Evolutionary conservation across 352 stramenopile genomes (phyloP).

Genomic region (Pythium brassicae): DNA sequence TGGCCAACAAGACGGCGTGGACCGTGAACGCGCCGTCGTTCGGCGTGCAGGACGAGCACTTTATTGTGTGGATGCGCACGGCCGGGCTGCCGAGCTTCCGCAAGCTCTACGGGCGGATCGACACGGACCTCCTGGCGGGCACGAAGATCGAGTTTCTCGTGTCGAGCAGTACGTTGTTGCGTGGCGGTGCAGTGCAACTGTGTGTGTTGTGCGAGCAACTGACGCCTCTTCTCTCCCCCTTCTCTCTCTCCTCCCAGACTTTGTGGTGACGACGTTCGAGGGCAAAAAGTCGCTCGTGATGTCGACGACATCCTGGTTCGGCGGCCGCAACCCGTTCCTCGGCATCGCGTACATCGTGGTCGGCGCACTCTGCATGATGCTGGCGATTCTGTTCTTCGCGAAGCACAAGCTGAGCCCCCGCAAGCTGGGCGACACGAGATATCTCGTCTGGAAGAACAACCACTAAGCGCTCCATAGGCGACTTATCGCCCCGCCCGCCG

Average conservation of each 20-base stretch:
- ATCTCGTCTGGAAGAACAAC: slow-evolving; percentile 97
- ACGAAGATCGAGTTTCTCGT: slow-evolving; percentile 91
- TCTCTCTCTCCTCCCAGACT: slow-evolving; percentile 73
- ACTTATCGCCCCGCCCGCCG: too few relatives aligned
- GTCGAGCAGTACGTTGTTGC: slow-evolving; percentile 80
- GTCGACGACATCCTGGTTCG: slow-evolving; percentile 95
- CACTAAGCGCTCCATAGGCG: too few relatives aligned
- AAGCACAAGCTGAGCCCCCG: slow-evolving; percentile 95
- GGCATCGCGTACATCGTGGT: slow-evolving; percentile 96
- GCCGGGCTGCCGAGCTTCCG: slow-evolving; percentile 97
- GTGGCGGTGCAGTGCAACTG: too few relatives aligned
- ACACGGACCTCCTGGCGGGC: slow-evolving; percentile 86
- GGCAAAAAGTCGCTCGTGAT: slow-evolving; percentile 97
- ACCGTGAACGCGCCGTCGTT: slow-evolving; percentile 53
- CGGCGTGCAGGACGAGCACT: slow-evolving; percentile 98
- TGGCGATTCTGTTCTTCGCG: slow-evolving; percentile 93
- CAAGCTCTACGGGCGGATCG: slow-evolving; percentile 99
- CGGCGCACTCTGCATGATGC: slow-evolving; percentile 90
- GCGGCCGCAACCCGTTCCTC: slow-evolving; percentile 96
- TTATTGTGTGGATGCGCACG: slow-evolving; percentile 99
- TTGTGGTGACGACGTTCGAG: slow-evolving; percentile 93
- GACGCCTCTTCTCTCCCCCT: too few relatives aligned
- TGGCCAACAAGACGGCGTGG: slow-evolving; percentile 81
- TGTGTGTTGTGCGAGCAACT: slow-evolving; percentile 8
- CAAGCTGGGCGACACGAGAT: slow-evolving; percentile 93